phyloP scores from a whole-genome alignment of 805 yeast genomes.

The Wickerhamiella australiensis region DNA sequence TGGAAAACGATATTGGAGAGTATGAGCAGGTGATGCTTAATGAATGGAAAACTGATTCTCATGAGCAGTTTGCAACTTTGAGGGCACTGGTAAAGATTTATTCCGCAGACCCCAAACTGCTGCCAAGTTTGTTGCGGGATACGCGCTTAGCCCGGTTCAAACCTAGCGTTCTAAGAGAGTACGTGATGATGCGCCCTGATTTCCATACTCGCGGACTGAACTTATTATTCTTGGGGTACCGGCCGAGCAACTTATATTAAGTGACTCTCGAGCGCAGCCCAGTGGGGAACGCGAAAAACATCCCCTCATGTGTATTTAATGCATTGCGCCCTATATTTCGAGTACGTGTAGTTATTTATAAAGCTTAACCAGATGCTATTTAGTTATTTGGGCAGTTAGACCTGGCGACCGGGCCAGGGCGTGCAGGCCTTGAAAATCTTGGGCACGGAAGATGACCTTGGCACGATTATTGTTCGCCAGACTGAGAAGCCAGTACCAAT shows the following conservation, averaged over 20 bases:
- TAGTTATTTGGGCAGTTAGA: too few relatives aligned
- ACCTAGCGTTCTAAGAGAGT: slow-evolving; percentile 30
- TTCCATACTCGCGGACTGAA: slow-evolving; percentile 14
- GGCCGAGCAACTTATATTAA: background rate
- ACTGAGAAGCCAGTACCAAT: too few relatives aligned
- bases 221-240: slow-evolving; percentile 17
- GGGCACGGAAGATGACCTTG: too few relatives aligned
- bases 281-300: too few relatives aligned
- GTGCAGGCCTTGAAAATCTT: too few relatives aligned
- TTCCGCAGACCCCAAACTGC: slow-evolving; percentile 69
- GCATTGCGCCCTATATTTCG: background rate
- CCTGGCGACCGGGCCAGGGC: too few relatives aligned
- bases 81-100: slow-evolving; percentile 75
- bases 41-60: slow-evolving; percentile 52
- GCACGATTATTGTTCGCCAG: too few relatives aligned
- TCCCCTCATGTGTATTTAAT: too few relatives aligned
- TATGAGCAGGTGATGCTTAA: slow-evolving; percentile 53
- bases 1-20: slow-evolving; percentile 71
- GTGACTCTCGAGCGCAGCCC: too few relatives aligned
- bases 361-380: too few relatives aligned
- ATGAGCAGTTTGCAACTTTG: slow-evolving; percentile 54
- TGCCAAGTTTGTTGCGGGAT: slow-evolving; percentile 67
- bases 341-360: too few relatives aligned
- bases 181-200: slow-evolving; percentile 20
- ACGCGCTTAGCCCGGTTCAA: slow-evolving; percentile 62